Conservation (phyloP, 371 early-diverging fungal genomes). For the Mortierella sp. region DNA sequence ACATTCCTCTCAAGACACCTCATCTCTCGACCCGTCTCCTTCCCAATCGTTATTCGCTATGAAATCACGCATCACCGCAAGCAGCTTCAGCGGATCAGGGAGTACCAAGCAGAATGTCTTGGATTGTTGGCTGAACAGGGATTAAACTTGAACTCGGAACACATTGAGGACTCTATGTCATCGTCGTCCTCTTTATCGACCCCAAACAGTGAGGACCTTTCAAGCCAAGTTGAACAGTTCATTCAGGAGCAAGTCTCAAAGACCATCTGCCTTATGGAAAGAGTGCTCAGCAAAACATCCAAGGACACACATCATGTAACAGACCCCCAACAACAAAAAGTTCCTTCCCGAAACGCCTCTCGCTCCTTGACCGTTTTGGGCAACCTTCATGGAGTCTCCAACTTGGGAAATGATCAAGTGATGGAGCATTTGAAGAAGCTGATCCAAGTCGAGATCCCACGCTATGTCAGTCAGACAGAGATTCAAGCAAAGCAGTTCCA, state of each 20-base stretch:
- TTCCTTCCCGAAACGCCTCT: constrained; percentile 24
- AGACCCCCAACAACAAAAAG: constrained; percentile 34
- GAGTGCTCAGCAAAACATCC: constrained; percentile 45
- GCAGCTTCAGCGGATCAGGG: constrained; percentile 63
- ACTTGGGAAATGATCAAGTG: constrained; percentile 16
- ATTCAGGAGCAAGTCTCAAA: constrained; percentile 54
- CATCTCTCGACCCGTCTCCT: constrained; percentile 57
- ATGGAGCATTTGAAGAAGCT: constrained; percentile 29
- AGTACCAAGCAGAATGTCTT: constrained; percentile 73
- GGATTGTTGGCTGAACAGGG: constrained; percentile 66
- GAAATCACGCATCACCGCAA: constrained; percentile 73
- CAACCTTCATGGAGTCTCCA: constrained; percentile 30
- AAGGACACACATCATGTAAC: constrained; percentile 32
- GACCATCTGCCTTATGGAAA: constrained; percentile 45
- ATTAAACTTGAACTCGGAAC: constrained; percentile 44
- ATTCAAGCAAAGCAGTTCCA: constrained; percentile 20
- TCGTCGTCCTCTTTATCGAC: constrained; percentile 12
- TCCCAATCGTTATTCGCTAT: constrained; percentile 68
- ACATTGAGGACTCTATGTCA: constrained; percentile 19
- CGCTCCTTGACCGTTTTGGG: constrained; percentile 47
- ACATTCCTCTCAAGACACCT: constrained; percentile 41
- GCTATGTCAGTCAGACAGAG: constrained; percentile 44
- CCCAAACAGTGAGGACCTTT: constrained; percentile 2
- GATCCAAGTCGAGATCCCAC: constrained; percentile 38
- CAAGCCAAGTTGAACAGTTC: constrained; percentile 25